These are phyloP conservation scores for Metschnikowia peoriensis DNA, from an alignment of 805 yeast genomes.

Conservation along the genomic window DNA sequence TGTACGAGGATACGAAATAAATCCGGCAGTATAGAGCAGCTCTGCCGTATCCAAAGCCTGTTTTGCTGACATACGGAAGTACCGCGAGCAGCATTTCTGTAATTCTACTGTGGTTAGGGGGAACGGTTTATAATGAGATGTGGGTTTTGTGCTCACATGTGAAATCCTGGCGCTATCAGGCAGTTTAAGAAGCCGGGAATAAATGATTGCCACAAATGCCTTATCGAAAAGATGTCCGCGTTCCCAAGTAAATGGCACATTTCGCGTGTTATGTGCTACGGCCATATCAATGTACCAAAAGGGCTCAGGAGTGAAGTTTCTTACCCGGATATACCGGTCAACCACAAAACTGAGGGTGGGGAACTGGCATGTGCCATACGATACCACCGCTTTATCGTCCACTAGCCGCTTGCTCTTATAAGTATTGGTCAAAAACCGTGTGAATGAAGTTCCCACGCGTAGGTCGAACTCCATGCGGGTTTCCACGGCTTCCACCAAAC, in stretches of 20 bases:
- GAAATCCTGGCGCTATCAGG: conserved; percentile 50
- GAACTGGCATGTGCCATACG: conserved; percentile 94
- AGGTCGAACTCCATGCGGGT: conserved; percentile 86
- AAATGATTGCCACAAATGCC: conserved; percentile 57
- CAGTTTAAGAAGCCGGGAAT: conserved; percentile 58
- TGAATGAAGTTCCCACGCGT: conserved; percentile 85
- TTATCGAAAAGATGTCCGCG: conserved; percentile 73
- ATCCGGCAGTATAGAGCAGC: conserved; percentile 79
- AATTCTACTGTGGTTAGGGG: conserved; percentile 94
- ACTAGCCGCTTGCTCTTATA: conserved; percentile 36
- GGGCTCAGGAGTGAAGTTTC: conserved; percentile 67
- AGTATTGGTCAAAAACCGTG: conserved; percentile 68
- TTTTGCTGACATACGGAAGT: conserved; percentile 77
- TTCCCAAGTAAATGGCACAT: conserved; percentile 64
- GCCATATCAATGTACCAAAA: conserved; percentile 74
- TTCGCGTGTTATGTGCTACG: conserved; percentile 38
- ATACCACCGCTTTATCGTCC: conserved; percentile 45
- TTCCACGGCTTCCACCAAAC: conserved; percentile 77
- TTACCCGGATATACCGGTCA: conserved; percentile 78
- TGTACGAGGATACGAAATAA: conserved; percentile 93
- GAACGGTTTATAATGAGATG: conserved; percentile 75
- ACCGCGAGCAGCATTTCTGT: conserved; percentile 79
- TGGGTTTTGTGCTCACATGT: conserved; percentile 55
- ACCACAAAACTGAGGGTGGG: conserved; percentile 97
- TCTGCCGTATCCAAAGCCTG: conserved; percentile 77